Percentiles rank a stretch among this genome's conserved stretches.
Evolutionary conservation across 805 yeast genomes (phyloP).

Genomic region (Metschnikowia santaceciliae): DNA sequence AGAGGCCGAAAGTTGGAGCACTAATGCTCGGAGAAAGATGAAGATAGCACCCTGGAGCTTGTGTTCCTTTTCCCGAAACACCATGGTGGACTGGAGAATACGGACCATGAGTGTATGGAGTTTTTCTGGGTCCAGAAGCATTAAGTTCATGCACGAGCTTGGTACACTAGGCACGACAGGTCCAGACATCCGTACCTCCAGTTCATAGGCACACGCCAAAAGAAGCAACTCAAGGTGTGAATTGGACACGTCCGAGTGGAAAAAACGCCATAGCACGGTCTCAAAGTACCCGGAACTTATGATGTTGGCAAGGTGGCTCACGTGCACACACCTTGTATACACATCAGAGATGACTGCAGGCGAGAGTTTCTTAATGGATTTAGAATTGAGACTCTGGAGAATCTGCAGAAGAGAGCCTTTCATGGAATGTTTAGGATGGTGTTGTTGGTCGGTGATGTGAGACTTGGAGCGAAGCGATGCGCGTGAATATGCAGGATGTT

Average conservation of each 20-base stretch:
- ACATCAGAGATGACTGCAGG: constrained; percentile 11
- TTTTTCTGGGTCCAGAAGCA: constrained; percentile 18
- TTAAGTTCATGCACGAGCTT: constrained; percentile 10
- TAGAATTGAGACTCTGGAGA: constrained; percentile 2
- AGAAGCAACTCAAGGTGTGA: constrained; percentile 38
- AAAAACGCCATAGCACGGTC: constrained; percentile 39
- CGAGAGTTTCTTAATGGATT: constrained; percentile 11
- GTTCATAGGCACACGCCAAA: constrained; percentile 11
- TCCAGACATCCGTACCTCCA: background rate
- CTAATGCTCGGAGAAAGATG: constrained; percentile 13
- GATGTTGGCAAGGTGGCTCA: constrained; percentile 8
- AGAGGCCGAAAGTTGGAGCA: background rate
- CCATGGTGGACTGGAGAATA: constrained; percentile 22
- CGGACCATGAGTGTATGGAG: constrained; percentile 27
- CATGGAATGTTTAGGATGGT: background rate
- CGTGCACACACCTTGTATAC: constrained; percentile 3
- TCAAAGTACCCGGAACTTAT: constrained; percentile 20
- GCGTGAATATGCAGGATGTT: background rate
- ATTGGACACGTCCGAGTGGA: constrained; percentile 36
- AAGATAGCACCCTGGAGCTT: constrained; percentile 16
- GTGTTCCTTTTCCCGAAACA: constrained; percentile 14
- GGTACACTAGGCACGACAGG: background rate
- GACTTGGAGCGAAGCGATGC: constrained; percentile 2
- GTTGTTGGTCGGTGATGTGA: background rate
- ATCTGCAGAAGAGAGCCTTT: constrained; percentile 4